Conservation (phyloP, 495 filamentous ascomycete species). For the Aspergillus carlsbadensis region DNA sequence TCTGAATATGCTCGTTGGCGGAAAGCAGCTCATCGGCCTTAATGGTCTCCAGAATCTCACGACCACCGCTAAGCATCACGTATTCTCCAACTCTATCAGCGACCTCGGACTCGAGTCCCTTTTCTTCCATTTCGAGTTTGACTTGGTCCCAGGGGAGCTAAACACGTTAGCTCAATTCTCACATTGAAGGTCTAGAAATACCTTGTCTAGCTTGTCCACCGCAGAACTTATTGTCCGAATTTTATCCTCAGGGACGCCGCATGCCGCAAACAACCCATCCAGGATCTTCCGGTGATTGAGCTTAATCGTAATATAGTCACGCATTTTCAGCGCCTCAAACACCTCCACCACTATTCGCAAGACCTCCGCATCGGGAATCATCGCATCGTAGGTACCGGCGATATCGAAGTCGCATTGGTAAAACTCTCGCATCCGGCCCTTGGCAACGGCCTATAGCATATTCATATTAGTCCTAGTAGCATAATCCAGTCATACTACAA, state of each 20-base stretch:
- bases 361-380: conserved; percentile 96
- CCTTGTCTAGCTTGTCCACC: conserved; percentile 95
- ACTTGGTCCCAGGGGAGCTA: conserved; percentile 79
- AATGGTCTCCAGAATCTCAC: conserved; percentile 67
- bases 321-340: conserved; percentile 75
- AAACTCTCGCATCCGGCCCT: conserved; percentile 93
- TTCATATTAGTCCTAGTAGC: not conserved
- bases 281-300: conserved; percentile 94
- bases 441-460: conserved; percentile 56
- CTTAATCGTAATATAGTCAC: conserved; percentile 78
- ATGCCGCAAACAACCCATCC: conserved; percentile 88
- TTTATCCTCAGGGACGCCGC: conserved; percentile 83
- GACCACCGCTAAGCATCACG: conserved; percentile 64
- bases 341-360: conserved; percentile 81
- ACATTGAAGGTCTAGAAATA: not conserved
- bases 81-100: conserved; percentile 87
- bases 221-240: conserved; percentile 84
- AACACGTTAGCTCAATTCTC: not conserved
- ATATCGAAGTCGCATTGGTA: conserved; percentile 99
- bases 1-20: conserved; percentile 69
- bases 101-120: conserved; percentile 69
- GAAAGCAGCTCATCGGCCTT: conserved; percentile 59
- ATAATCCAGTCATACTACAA: not conserved
- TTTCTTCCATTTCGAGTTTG: conserved; percentile 91
- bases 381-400: conserved; percentile 84